These are phyloP conservation scores for Casuarina glauca DNA, from an alignment of 306 rosid genomes.

Conservation along the genomic window DNA sequence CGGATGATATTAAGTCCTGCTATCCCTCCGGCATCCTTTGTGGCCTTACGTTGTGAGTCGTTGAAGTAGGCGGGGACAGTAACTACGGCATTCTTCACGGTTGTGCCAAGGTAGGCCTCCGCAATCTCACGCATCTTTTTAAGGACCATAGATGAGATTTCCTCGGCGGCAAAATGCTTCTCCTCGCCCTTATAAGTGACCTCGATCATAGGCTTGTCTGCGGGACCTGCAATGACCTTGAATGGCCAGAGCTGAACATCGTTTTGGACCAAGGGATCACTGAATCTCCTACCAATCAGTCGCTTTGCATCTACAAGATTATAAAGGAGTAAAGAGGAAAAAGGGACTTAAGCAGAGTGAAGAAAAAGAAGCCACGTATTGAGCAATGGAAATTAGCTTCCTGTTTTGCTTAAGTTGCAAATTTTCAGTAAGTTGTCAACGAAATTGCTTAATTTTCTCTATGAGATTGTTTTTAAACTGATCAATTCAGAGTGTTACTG, in stretches of 20 bases:
- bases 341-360: background rate
- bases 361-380: too few relatives aligned
- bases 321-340: background rate
- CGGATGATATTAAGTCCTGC: background rate
- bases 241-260: conserved; percentile 8
- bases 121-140: conserved; percentile 6
- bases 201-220: conserved; percentile 1
- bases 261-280: background rate
- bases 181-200: background rate
- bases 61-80: too few relatives aligned
- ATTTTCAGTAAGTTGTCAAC: too few relatives aligned
- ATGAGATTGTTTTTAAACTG: too few relatives aligned
- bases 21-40: background rate
- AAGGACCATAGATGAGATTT: conserved; percentile 12
- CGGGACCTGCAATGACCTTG: background rate
- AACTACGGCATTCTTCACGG: too few relatives aligned
- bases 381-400: too few relatives aligned
- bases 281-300: conserved; percentile 11
- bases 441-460: too few relatives aligned
- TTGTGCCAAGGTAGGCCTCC: background rate
- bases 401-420: too few relatives aligned
- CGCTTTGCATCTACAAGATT: background rate
- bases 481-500: too few relatives aligned
- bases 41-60: background rate
- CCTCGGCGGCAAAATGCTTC: conserved; percentile 7